Evolutionary conservation across 1,284 basidiomycete genomes (phyloP), one percentile per base, ranked within the genome.

Genomic region (Apiotrichum gracile): DNA sequence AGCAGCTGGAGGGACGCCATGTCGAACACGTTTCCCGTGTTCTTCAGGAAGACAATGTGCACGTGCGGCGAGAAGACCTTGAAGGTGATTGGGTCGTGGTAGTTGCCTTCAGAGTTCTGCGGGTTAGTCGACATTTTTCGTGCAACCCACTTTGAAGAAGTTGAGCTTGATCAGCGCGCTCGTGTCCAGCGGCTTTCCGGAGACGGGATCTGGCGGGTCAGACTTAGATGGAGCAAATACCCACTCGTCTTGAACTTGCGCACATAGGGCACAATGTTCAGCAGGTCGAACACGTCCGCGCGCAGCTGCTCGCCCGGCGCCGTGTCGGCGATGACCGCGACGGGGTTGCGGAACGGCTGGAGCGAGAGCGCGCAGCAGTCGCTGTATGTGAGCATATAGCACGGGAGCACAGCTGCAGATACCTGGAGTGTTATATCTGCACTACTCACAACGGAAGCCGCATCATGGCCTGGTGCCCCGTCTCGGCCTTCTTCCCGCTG

Each of bases 281-380:
- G 80, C 47, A 93, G 76, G 62, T 93, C 89, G 70, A 90, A 91
- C n/a, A 75, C 70, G 59, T 76, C 70, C 35, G 74, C 70, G 60
- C 73, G 53, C 43, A 68, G 54, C 54, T 68, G 44, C 68, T 76
- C 62, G 51, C 72, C 54, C 58, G 67, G 47, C 55, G 63, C 50
- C 42, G 70, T 61, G 6, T 73, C 67, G 13, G 67, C 64, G 27
- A 73, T 80, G 1, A 89, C 87, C 64, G 89, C 91, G 8, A 96
- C 92, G 0, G 93, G 93, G 64, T 90, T 85, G 22, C 79, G 80
- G 71, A 96, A 97, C 1, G 87, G 89, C 69, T 94, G 91, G 60
- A 94, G 87, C 8, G 91, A 91, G 31, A 97, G 81, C 0, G 91
- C 85, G 64, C 93, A 97, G 66, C 86, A 94, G 75, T 97, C 91